Evolutionary conservation across 2,329 filamentous ascomycete species (phyloP).

Genomic region (Talaromyces marneffei): DNA sequence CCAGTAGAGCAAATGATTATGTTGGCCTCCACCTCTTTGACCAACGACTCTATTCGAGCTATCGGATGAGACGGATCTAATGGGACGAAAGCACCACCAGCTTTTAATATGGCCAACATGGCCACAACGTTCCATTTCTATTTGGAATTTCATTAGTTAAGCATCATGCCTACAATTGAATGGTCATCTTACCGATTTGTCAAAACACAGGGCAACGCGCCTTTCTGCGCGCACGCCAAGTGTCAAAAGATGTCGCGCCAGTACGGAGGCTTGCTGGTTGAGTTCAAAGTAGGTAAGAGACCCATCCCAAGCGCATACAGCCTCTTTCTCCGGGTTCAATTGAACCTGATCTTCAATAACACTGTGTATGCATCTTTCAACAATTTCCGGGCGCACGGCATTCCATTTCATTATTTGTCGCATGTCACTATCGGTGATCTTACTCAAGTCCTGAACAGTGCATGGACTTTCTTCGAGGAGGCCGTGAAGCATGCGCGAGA

Average conservation of each 20-base stretch:
- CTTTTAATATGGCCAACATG: slow-evolving; percentile 18
- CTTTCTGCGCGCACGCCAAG: slow-evolving; percentile 26
- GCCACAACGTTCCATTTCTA: slow-evolving; percentile 18
- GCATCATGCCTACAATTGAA: neutral
- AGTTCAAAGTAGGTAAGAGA: slow-evolving; percentile 31
- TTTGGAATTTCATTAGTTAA: neutral
- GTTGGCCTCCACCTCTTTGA: neutral
- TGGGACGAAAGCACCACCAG: slow-evolving; percentile 17
- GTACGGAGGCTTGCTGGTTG: slow-evolving; percentile 26
- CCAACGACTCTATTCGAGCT: slow-evolving; percentile 4
- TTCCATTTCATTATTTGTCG: slow-evolving; percentile 52
- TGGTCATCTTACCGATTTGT: slow-evolving; percentile 13
- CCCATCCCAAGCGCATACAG: slow-evolving; percentile 31
- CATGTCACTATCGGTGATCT: slow-evolving; percentile 53
- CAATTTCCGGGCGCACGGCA: slow-evolving; percentile 36
- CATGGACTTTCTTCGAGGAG: slow-evolving; percentile 42
- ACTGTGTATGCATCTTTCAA: slow-evolving; percentile 25
- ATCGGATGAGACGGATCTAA: slow-evolving; percentile 12
- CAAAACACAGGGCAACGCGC: slow-evolving; percentile 23
- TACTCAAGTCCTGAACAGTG: slow-evolving; percentile 44
- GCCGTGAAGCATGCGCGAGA: slow-evolving; percentile 48
- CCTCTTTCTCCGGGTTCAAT: slow-evolving; percentile 21
- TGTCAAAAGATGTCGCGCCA: slow-evolving; percentile 26
- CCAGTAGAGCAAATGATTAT: slow-evolving; percentile 4
- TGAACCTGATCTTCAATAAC: slow-evolving; percentile 10